phyloP scores from a whole-genome alignment of 192 early-diverging fungal genomes.

The Coemansia sp. region DNA sequence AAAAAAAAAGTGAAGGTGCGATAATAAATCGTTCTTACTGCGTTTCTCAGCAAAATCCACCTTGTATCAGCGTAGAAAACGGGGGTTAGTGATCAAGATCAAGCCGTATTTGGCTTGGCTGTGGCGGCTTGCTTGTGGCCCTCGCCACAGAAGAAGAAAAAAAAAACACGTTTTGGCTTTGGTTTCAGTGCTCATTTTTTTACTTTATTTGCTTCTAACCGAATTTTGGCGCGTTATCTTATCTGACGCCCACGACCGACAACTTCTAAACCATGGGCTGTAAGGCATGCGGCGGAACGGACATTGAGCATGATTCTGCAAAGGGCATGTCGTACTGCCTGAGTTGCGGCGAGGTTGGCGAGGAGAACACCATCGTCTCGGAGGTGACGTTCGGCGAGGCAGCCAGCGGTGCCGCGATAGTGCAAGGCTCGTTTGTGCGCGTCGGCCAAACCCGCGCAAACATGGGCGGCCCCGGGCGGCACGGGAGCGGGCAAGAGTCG shows the following conservation, averaged over 20 bases:
- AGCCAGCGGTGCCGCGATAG: slow-evolving; percentile 81
- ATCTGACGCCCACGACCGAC: background rate
- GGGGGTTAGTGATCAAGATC: no score
- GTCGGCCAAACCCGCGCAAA: slow-evolving; percentile 64
- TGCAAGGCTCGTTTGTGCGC: slow-evolving; percentile 73
- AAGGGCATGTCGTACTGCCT: slow-evolving; percentile 75
- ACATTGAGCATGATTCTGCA: slow-evolving; percentile 70
- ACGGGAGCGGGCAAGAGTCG: slow-evolving; percentile 62
- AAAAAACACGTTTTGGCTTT: no score
- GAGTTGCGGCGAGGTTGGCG: slow-evolving; percentile 72
- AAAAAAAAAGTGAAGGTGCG: background rate
- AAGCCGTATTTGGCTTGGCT: no score
- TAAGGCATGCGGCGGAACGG: slow-evolving; percentile 59
- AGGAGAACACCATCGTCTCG: slow-evolving; percentile 91
- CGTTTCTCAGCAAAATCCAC: background rate
- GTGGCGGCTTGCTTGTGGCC: no score
- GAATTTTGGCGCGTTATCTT: background rate
- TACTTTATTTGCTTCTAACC: background rate
- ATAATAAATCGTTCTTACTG: no score
- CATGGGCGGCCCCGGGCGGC: slow-evolving; percentile 46
- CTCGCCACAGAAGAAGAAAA: no score
- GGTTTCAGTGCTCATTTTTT: background rate
- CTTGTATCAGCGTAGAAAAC: no score
- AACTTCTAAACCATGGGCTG: slow-evolving; percentile 55
- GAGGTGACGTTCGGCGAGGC: slow-evolving; percentile 92